These are phyloP conservation scores for Hemisphaericaspora xylofermentans DNA, from an alignment of 1,139 yeast species.

Conservation along the genomic window DNA sequence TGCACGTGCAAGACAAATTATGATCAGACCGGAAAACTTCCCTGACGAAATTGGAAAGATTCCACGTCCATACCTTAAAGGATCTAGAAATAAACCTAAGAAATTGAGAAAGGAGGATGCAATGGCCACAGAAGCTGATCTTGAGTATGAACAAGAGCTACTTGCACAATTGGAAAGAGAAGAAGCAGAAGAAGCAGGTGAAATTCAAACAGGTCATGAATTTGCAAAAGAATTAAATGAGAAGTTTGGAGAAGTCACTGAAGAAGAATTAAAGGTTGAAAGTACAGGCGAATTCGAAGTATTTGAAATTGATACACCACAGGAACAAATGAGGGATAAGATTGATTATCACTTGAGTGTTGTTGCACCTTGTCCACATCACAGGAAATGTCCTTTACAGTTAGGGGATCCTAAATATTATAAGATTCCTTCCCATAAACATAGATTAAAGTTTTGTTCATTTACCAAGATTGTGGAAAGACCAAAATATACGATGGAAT, in stretches of 20 bases:
- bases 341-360: slow-evolving; percentile 58
- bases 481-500: slow-evolving; percentile 74
- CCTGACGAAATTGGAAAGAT: slow-evolving; percentile 57
- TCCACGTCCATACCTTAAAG: slow-evolving; percentile 70
- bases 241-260: slow-evolving; percentile 41
- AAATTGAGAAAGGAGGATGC: slow-evolving; percentile 36
- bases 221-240: slow-evolving; percentile 16
- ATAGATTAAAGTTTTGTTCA: slow-evolving; percentile 69
- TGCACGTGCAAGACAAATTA: slow-evolving; percentile 86
- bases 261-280: slow-evolving; percentile 50
- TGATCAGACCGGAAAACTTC: slow-evolving; percentile 78
- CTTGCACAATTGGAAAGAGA: slow-evolving; percentile 26
- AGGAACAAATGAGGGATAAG: slow-evolving; percentile 15
- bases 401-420: slow-evolving; percentile 70
- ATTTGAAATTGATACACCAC: slow-evolving; percentile 16
- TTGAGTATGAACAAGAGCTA: slow-evolving; percentile 32
- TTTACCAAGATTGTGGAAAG: slow-evolving; percentile 72
- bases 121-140: slow-evolving; percentile 34
- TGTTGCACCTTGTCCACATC: slow-evolving; percentile 92
- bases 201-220: slow-evolving; percentile 8
- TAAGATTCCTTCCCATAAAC: slow-evolving; percentile 59
- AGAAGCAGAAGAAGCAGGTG: slow-evolving; percentile 14
- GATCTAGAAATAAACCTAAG: slow-evolving; percentile 46
- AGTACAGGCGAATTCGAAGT: slow-evolving; percentile 44
- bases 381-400: slow-evolving; percentile 83